Percentiles rank a stretch among this genome's conserved stretches.
Conservation (phyloP, 2,329 filamentous ascomycete species). For the Ophiostoma sp. region DNA sequence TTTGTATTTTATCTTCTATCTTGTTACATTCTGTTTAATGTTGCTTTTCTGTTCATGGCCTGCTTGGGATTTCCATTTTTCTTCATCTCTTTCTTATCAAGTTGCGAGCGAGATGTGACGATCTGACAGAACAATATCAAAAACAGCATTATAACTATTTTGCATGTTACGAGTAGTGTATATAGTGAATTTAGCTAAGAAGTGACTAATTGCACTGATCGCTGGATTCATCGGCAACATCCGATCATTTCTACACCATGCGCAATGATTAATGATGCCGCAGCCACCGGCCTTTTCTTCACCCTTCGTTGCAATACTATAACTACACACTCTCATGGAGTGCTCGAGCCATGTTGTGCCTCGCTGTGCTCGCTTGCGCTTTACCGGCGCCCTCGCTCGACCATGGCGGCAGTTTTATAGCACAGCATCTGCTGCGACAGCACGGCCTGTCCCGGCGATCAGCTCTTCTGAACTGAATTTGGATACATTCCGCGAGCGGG, state of each 20-base stretch:
- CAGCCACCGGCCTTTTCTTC: not conserved
- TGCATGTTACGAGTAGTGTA: not conserved
- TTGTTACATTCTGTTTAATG: not conserved
- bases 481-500: constrained; percentile 46
- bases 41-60: not conserved
- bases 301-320: not conserved
- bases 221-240: not conserved
- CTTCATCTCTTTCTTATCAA: not conserved
- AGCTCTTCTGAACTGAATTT: constrained; percentile 29
- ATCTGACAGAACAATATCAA: not conserved
- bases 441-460: constrained; percentile 13
- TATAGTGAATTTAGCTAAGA: not conserved
- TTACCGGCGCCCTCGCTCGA: too few relatives aligned
- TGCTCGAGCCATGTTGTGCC: not conserved
- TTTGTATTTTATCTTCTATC: constrained; percentile 1
- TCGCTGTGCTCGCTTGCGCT: not conserved
- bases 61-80: not conserved
- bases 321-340: not conserved
- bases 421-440: not conserved
- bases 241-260: too few relatives aligned
- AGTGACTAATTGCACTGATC: not conserved
- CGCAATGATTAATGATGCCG: not conserved
- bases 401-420: not conserved
- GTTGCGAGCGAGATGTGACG: not conserved
- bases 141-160: not conserved